Evolutionary conservation across 768 basidiomycete genomes (phyloP).

Genomic region (Agaricus bisporus): DNA sequence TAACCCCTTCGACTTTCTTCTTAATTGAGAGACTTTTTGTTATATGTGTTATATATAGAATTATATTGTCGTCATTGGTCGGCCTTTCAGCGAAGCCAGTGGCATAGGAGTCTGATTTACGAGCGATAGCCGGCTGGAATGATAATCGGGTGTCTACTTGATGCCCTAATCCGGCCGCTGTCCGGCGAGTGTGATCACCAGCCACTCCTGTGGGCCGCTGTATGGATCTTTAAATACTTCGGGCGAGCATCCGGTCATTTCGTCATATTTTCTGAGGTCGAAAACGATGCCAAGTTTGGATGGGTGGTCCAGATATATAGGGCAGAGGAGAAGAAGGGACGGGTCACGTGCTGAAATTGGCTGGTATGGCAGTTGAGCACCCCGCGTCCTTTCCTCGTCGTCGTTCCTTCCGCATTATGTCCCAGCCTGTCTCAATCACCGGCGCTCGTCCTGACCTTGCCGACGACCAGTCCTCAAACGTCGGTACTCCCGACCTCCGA

Average conservation of each 20-base stretch:
- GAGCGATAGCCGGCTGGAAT: no score
- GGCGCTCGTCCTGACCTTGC: conserved; percentile 19
- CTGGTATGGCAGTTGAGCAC: no score
- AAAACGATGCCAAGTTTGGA: no score
- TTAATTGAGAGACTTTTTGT: conserved; percentile 4
- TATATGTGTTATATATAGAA: background rate
- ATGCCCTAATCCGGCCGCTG: no score
- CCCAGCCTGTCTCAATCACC: conserved; percentile 48
- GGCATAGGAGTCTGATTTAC: no score
- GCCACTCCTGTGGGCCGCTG: no score
- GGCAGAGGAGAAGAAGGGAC: background rate
- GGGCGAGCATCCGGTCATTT: no score
- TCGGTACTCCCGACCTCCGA: conserved; percentile 61
- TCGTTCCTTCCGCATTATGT: conserved; percentile 28
- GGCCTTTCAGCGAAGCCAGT: background rate
- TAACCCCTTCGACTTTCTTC: conserved; percentile 4
- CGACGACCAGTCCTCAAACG: conserved; percentile 21
- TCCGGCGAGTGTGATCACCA: no score
- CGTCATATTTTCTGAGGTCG: no score
- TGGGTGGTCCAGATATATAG: no score
- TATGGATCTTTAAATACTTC: no score
- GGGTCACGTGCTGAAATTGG: background rate
- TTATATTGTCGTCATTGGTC: background rate
- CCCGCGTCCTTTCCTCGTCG: background rate
- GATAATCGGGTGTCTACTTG: no score